These are phyloP conservation scores for Tulasnella sp. DNA, from an alignment of 768 basidiomycete genomes.

Conservation along the genomic window DNA sequence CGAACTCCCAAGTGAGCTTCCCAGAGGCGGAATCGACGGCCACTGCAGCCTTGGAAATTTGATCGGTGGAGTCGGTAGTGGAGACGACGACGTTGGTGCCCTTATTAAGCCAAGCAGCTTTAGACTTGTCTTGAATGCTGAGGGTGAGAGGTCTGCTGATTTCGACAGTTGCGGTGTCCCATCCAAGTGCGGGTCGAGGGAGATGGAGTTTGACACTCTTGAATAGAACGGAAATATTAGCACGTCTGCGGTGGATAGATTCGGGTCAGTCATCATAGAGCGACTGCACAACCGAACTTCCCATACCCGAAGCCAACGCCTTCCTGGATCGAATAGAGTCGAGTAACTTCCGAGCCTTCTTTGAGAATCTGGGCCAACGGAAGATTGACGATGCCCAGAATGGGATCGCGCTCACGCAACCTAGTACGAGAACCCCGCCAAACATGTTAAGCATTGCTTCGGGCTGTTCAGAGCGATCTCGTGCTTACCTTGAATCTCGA, in stretches of 20 bases:
- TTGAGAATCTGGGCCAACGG: constrained; percentile 54
- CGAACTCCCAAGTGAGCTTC: constrained; percentile 47
- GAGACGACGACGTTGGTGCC: constrained; percentile 49
- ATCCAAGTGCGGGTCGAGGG: constrained; percentile 61
- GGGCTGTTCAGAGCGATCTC: background rate
- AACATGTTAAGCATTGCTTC: too few species aligned
- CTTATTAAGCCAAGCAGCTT: constrained; percentile 21
- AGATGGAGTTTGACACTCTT: constrained; percentile 64
- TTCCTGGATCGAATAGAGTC: constrained; percentile 66
- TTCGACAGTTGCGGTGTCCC: constrained; percentile 72
- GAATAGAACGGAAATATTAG: constrained; percentile 68
- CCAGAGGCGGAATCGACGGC: constrained; percentile 41
- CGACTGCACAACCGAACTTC: constrained; percentile 16
- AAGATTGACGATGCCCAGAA: constrained; percentile 71
- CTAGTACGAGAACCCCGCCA: constrained; percentile 29
- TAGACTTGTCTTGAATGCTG: constrained; percentile 40
- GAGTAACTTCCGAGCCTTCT: constrained; percentile 58
- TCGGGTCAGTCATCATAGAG: background rate
- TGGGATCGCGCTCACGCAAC: constrained; percentile 63
- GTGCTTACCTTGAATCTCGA: constrained; percentile 53
- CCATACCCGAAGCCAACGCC: constrained; percentile 60
- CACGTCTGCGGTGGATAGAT: constrained; percentile 48
- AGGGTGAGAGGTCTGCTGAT: constrained; percentile 44
- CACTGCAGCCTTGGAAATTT: constrained; percentile 48
- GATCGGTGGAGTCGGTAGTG: constrained; percentile 48